A percentile compares a stretch with the other conserved stretches of the same genome.
These are phyloP conservation scores for Bipolaris oryzae DNA, from an alignment of 2,329 filamentous ascomycete genomes.

Conservation along the genomic window DNA sequence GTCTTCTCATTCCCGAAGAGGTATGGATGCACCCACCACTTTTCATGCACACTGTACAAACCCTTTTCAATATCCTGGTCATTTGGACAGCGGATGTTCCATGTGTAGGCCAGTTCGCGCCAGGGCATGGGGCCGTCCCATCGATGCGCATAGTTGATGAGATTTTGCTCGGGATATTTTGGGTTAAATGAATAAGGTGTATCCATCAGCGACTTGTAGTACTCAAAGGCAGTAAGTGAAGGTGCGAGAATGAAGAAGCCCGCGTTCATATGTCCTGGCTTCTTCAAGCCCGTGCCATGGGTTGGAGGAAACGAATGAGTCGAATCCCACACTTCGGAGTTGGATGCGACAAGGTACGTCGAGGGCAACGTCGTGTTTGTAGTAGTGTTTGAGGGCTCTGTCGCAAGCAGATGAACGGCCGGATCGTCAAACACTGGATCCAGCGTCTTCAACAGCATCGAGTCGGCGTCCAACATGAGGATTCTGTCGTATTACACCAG, in stretches of 20 bases:
- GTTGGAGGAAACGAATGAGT: slow-evolving; percentile 46
- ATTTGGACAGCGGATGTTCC: slow-evolving; percentile 49
- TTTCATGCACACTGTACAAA: slow-evolving; percentile 47
- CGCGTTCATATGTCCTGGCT: slow-evolving; percentile 43
- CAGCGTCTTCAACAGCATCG: slow-evolving; percentile 36
- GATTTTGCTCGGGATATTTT: slow-evolving; percentile 45
- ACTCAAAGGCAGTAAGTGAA: slow-evolving; percentile 33
- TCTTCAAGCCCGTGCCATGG: slow-evolving; percentile 36
- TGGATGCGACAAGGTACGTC: slow-evolving; percentile 43
- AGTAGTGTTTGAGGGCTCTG: slow-evolving; percentile 1
- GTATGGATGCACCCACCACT: slow-evolving; percentile 47
- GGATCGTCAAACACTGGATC: slow-evolving; percentile 47
- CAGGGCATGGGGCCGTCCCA: slow-evolving; percentile 50
- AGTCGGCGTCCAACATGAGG: slow-evolving; percentile 48
- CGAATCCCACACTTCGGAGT: slow-evolving; percentile 40
- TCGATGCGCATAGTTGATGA: slow-evolving; percentile 47
- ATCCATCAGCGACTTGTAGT: slow-evolving; percentile 41
- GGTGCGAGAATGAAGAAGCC: slow-evolving; percentile 49
- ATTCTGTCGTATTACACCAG: slow-evolving; percentile 46
- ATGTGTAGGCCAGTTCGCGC: slow-evolving; percentile 44
- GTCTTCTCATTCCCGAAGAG: slow-evolving; percentile 34
- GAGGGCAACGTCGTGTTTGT: slow-evolving; percentile 26
- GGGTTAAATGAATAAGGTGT: slow-evolving; percentile 42
- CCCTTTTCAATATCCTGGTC: slow-evolving; percentile 47
- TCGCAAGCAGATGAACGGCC: slow-evolving; percentile 19